Evolutionary conservation across 805 yeast genomes (phyloP).

Genomic region (Kodamaea jinghongensis): DNA sequence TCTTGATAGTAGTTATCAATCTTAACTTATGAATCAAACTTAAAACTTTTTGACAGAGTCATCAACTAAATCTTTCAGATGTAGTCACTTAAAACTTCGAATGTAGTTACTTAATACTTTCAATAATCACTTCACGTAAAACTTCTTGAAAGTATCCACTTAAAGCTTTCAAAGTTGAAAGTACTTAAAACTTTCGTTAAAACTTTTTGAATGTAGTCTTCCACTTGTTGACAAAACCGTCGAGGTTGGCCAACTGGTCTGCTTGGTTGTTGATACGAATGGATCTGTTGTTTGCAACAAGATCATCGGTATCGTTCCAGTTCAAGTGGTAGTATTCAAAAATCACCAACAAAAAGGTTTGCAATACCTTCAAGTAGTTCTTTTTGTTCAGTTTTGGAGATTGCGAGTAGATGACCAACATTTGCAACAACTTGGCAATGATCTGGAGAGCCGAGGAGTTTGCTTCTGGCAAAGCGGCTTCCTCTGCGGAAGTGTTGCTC

Average conservation of each 20-base stretch:
- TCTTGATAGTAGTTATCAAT: too few relatives aligned
- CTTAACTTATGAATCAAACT: too few relatives aligned
- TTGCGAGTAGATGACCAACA: slow-evolving; percentile 32
- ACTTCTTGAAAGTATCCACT: too few relatives aligned
- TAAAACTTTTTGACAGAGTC: too few relatives aligned
- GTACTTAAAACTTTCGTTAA: too few relatives aligned
- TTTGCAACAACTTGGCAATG: slow-evolving; percentile 31
- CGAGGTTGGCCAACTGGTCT: slow-evolving; percentile 34
- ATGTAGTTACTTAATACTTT: too few relatives aligned
- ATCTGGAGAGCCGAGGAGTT: slow-evolving; percentile 32
- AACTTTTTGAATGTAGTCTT: slow-evolving; percentile 24
- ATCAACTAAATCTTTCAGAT: too few relatives aligned
- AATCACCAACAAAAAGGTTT: slow-evolving; percentile 31
- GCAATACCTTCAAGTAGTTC: slow-evolving; percentile 28
- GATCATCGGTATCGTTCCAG: slow-evolving; percentile 37
- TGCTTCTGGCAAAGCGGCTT: slow-evolving; percentile 5
- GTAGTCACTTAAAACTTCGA: too few relatives aligned
- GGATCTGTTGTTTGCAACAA: slow-evolving; percentile 32
- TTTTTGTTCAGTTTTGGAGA: slow-evolving; percentile 29
- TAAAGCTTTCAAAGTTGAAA: too few relatives aligned
- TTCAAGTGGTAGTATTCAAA: slow-evolving; percentile 41
- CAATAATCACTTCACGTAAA: too few relatives aligned
- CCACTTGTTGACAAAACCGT: slow-evolving; percentile 40
- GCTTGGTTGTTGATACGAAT: slow-evolving; percentile 35
- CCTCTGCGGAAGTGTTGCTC: slow-evolving; percentile 1